Conservation (phyloP, 208 protist genomes). For the Angomonas deanei region DNA sequence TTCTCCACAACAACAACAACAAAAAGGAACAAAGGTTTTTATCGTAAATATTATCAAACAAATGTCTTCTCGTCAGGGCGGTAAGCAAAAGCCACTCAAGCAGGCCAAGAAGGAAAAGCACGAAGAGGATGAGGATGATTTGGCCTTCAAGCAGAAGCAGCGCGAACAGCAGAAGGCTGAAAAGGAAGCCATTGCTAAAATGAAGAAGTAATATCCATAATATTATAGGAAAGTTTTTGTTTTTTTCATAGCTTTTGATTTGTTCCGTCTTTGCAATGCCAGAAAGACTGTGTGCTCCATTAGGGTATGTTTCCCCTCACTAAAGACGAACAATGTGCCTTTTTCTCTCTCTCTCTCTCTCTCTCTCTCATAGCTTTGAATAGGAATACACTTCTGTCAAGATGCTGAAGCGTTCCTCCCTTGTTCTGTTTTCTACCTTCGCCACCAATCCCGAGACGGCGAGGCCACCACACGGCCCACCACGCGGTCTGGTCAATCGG, state of each 20-base stretch:
- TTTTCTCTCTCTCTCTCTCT: not conserved
- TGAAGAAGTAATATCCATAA: slow-evolving; percentile 63
- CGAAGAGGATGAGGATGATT: slow-evolving; percentile 68
- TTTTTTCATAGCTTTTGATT: not conserved
- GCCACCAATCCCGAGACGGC: slow-evolving; percentile 82
- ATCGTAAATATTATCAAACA: slow-evolving; percentile 6
- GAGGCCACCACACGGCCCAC: slow-evolving; percentile 67
- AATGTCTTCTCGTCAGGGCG: slow-evolving; percentile 83
- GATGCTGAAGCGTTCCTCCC: slow-evolving; percentile 33
- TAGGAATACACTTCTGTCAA: not conserved
- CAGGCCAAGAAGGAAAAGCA: slow-evolving; percentile 74
- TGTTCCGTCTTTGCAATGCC: not conserved
- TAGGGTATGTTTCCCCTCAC: not conserved
- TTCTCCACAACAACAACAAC: no score
- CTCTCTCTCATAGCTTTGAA: not conserved
- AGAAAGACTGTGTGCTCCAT: not conserved
- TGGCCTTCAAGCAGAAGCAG: slow-evolving; percentile 70
- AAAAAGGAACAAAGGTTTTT: slow-evolving; percentile 11
- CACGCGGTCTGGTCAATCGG: slow-evolving; percentile 83
- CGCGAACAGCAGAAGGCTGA: slow-evolving; percentile 82
- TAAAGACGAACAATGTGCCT: not conserved
- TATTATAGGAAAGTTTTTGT: not conserved
- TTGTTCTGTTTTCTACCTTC: slow-evolving; percentile 68
- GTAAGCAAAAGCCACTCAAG: slow-evolving; percentile 89
- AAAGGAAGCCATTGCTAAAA: slow-evolving; percentile 83